These are phyloP conservation scores for Pyricularia sp. DNA, from an alignment of 2,329 filamentous ascomycete genomes.

Conservation along the genomic window DNA sequence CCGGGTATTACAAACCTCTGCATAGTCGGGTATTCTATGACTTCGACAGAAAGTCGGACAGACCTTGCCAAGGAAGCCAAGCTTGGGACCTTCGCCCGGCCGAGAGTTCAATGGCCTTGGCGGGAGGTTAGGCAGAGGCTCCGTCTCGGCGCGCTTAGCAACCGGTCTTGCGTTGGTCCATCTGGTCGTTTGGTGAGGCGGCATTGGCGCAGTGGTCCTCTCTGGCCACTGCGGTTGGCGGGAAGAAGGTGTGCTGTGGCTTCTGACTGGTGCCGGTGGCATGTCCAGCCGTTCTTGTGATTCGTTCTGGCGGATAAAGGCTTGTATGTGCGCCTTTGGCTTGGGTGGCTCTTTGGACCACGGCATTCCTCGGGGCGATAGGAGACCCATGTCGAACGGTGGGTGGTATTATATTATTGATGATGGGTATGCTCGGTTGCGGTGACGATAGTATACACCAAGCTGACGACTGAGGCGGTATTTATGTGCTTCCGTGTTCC, in stretches of 20 bases:
- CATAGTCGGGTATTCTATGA: background rate
- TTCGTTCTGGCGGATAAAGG: background rate
- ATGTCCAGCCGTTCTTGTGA: background rate
- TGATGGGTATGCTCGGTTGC: background rate
- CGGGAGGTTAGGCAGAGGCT: background rate
- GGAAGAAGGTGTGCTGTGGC: background rate
- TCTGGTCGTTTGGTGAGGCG: background rate
- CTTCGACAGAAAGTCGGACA: background rate
- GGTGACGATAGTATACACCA: background rate
- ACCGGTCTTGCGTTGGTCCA: background rate
- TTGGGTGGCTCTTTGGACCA: background rate
- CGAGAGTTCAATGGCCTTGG: background rate
- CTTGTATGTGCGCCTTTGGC: slow-evolving; percentile 1
- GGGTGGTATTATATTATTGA: too few relatives aligned
- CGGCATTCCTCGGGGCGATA: background rate
- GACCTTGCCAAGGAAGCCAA: background rate
- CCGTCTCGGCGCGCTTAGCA: background rate
- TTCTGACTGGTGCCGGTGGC: background rate
- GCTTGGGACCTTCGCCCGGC: background rate
- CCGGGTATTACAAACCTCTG: background rate
- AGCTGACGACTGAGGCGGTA: background rate
- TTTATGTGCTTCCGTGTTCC: background rate
- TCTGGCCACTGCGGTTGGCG: background rate
- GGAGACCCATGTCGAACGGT: background rate
- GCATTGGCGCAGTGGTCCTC: background rate